Percentiles rank a stretch among this genome's conserved stretches.
Conservation (phyloP, 768 basidiomycete genomes). For the Trametes meyenii region DNA sequence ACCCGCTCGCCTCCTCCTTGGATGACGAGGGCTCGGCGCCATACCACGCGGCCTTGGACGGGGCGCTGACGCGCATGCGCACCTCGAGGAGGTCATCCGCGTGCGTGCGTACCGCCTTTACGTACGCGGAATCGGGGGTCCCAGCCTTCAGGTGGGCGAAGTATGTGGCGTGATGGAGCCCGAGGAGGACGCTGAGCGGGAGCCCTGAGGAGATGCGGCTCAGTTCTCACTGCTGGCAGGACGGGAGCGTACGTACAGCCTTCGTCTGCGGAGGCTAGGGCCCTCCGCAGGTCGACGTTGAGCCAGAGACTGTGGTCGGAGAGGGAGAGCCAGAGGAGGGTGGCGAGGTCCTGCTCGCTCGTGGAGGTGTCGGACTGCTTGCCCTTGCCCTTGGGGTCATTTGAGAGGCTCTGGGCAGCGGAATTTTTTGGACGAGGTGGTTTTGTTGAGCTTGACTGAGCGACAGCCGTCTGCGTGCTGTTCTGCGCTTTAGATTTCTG, state of each 20-base stretch:
- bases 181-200: constrained; percentile 53
- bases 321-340: constrained; percentile 59
- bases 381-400: constrained; percentile 31
- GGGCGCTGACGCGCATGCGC: constrained; percentile 57
- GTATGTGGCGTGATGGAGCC: constrained; percentile 41
- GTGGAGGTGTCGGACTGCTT: constrained; percentile 28
- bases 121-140: constrained; percentile 50
- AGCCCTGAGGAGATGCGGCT: constrained; percentile 48
- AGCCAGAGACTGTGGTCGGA: constrained; percentile 73
- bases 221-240: constrained; percentile 15
- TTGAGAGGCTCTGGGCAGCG: not conserved
- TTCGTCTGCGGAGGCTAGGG: constrained; percentile 47
- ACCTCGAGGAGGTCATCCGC: constrained; percentile 54
- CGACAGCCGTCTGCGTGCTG: constrained; percentile 3
- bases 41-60: constrained; percentile 44
- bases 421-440: not conserved
- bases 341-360: constrained; percentile 49
- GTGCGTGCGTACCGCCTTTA: constrained; percentile 61
- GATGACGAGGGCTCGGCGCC: constrained; percentile 26
- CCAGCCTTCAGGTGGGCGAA: constrained; percentile 27
- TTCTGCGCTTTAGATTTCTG: constrained; percentile 26
- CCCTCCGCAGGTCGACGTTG: constrained; percentile 50
- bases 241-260: constrained; percentile 50
- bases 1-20: constrained; percentile 50
- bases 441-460: constrained; percentile 8